phyloP scores from a whole-genome alignment of 208 protist genomes.

The Crithidia bombi region DNA sequence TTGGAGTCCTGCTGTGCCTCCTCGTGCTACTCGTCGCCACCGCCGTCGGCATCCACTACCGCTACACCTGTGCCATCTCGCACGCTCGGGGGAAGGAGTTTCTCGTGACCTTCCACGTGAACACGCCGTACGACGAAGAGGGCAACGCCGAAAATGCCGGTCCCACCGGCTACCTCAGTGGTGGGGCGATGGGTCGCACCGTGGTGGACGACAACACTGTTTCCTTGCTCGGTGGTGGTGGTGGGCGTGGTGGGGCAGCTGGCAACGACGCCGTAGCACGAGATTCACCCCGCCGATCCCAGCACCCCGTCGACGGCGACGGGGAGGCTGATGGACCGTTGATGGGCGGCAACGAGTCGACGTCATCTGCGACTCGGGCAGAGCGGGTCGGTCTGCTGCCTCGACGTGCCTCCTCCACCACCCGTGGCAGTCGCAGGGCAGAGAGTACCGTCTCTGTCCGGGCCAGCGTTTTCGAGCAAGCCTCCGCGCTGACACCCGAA shows the following conservation, averaged over 20 bases:
- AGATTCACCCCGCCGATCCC: neutral
- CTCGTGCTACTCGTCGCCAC: constrained; percentile 36
- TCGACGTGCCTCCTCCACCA: constrained; percentile 2
- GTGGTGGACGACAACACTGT: constrained; percentile 7
- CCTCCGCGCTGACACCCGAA: constrained; percentile 27
- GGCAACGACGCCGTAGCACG: neutral
- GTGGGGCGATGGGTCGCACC: constrained; percentile 7
- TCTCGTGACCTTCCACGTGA: constrained; percentile 60
- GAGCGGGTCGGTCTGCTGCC: constrained; percentile 12
- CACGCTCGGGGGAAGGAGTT: constrained; percentile 54
- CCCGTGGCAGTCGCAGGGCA: constrained; percentile 15
- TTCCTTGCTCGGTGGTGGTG: neutral
- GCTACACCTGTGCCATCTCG: constrained; percentile 38
- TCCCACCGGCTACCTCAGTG: neutral
- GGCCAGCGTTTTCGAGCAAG: constrained; percentile 38
- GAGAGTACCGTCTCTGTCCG: constrained; percentile 30
- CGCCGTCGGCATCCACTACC: constrained; percentile 43
- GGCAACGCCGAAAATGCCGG: neutral
- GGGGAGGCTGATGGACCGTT: constrained; percentile 1
- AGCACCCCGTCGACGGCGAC: neutral
- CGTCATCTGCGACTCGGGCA: constrained; percentile 2
- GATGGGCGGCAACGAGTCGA: neutral
- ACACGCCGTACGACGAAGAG: constrained; percentile 14
- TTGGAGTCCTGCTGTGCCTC: constrained; percentile 36
- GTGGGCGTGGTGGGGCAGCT: no score